Evolutionary conservation across 176 grass and related monocot genomes (phyloP), one percentile per base, ranked within the genome.

Genomic region (Melocanna baccifera): DNA sequence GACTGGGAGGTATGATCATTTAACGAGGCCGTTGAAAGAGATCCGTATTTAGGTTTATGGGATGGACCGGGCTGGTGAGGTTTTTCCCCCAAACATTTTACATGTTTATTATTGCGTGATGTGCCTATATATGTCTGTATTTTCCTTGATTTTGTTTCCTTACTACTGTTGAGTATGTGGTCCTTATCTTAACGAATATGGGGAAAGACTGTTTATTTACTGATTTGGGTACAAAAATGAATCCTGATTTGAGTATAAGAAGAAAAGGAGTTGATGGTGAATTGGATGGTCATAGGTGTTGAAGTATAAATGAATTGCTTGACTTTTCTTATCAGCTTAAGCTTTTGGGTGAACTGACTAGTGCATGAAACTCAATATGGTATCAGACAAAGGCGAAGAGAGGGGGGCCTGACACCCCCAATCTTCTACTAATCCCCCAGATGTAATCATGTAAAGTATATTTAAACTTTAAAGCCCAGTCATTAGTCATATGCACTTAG

Each of bases 31-130:
- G 52, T 91, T 98, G 61, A 98, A 93, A 77, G 87, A 85, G 14
- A 88, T 93, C 67, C 91, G 91, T 40, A 76, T 98, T 75, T 95
- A 98, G 89, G 95, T 95, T 73, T 92, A 93, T 36, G 92, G 85
- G 39, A 95, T 98, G 95, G 95, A 98, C 66, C 95, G 95, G 95
- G 93, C 83, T 22, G 95, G 95, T 98, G 83, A 88, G 92, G 39
- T 63, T 18, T 47, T 65, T 36, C 11, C 18, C 46, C 1, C 0
- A 30, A 61, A 66, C 64, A 12, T 9, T 58, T 55, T 55, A 65
- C 36, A 8, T 13, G 47, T 45, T 57, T 6, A 51, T 77, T 81
- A 20, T 50, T 16, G 3, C 15, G 9, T 22, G 46, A 80, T 42
- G 84, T 36, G 29, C 5, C 32, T 34, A 34, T 34, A 34, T 34